Conservation (phyloP, 2,329 filamentous ascomycete species). For the Penicillium sp. region DNA sequence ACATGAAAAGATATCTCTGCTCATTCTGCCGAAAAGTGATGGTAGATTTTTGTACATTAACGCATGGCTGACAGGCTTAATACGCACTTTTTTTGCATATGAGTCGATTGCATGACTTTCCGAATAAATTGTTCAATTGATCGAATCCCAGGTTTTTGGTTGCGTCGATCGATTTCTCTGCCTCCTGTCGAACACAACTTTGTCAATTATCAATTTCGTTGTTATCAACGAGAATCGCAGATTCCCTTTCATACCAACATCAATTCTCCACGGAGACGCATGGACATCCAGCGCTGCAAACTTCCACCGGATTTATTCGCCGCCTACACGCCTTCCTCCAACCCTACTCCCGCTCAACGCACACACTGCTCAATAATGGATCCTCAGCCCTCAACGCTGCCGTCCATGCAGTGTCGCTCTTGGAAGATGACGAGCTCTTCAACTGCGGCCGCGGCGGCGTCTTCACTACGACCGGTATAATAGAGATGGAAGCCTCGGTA, state of each 20-base stretch:
- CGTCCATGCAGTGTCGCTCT: slow-evolving; percentile 64
- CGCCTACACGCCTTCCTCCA: slow-evolving; percentile 56
- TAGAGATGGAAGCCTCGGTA: slow-evolving; percentile 79
- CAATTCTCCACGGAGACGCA: slow-evolving; percentile 69
- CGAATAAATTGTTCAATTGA: too few relatives aligned
- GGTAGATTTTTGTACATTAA: slow-evolving; percentile 34
- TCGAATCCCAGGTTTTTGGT: too few relatives aligned
- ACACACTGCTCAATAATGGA: slow-evolving; percentile 36
- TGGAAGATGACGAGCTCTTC: slow-evolving; percentile 77
- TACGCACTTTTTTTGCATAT: slow-evolving; percentile 17
- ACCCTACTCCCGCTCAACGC: slow-evolving; percentile 51
- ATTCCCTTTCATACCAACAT: slow-evolving; percentile 51
- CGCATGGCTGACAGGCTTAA: slow-evolving; percentile 30
- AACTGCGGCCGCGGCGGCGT: slow-evolving; percentile 80
- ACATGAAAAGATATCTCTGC: slow-evolving; percentile 14
- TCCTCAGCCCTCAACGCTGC: slow-evolving; percentile 66
- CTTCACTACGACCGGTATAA: slow-evolving; percentile 74
- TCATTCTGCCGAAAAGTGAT: slow-evolving; percentile 19
- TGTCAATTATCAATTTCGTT: too few relatives aligned
- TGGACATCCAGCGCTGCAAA: slow-evolving; percentile 60
- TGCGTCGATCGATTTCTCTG: too few relatives aligned
- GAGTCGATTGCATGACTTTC: too few relatives aligned
- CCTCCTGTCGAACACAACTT: too few relatives aligned
- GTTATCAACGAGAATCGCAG: too few relatives aligned
- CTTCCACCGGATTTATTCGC: slow-evolving; percentile 55